A percentile compares a stretch with the other conserved stretches of the same genome.
phyloP scores from a whole-genome alignment of 192 early-diverging fungal genomes.

The Spizellomyces punctatus region DNA sequence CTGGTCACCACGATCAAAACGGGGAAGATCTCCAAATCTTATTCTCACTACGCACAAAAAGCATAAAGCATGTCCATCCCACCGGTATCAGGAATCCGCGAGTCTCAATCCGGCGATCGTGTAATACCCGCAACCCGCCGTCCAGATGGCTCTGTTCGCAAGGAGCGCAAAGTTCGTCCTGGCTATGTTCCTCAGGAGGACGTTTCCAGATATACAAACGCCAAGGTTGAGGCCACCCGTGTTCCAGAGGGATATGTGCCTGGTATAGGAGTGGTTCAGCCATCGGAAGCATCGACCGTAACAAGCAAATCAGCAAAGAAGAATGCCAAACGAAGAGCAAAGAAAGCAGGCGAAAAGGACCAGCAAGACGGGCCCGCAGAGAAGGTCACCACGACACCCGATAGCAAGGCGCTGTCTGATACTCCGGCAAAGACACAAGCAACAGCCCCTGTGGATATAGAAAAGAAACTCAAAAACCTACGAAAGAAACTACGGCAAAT shows the following conservation, averaged over 20 bases:
- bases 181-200: conserved; percentile 72
- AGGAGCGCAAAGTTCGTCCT: conserved; percentile 69
- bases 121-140: conserved; percentile 65
- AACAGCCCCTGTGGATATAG: conserved; percentile 15
- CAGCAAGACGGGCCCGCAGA: conserved; percentile 10
- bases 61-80: no score
- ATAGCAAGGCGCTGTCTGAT: background rate
- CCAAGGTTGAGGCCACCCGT: conserved; percentile 44
- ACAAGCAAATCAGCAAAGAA: conserved; percentile 35
- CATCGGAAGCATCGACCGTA: background rate
- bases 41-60: no score
- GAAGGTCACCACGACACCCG: background rate
- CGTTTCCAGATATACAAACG: conserved; percentile 62
- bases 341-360: conserved; percentile 16
- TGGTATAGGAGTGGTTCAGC: conserved; percentile 18
- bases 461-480: conserved; percentile 61
- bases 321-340: conserved; percentile 36
- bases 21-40: no score
- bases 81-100: no score
- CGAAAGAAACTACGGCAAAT: conserved; percentile 74
- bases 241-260: conserved; percentile 42
- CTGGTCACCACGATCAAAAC: no score
- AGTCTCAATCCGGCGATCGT: conserved; percentile 43
- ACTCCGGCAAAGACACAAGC: background rate
- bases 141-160: conserved; percentile 69